These are phyloP conservation scores for Nicotiana rustica DNA, from an alignment of 305 asterid genomes.

Conservation along the genomic window DNA sequence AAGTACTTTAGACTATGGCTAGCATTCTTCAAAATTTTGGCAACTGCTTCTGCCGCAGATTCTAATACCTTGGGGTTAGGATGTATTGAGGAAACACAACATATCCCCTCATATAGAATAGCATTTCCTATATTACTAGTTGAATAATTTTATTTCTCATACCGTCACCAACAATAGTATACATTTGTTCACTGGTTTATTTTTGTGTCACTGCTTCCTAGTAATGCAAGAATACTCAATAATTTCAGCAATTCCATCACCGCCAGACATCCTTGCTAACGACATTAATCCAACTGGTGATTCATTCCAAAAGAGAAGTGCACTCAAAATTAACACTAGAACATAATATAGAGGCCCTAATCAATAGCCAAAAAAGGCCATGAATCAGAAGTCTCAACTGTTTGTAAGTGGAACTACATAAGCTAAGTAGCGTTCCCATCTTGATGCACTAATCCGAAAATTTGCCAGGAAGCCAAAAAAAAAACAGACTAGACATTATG, in stretches of 20 bases:
- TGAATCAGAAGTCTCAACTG: constrained; percentile 77
- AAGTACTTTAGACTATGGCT: no score
- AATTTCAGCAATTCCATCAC: constrained; percentile 64
- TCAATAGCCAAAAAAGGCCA: constrained; percentile 78
- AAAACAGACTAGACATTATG: constrained; percentile 81
- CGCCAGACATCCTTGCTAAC: constrained; percentile 93
- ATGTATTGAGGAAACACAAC: no score
- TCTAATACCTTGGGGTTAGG: no score
- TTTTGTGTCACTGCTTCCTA: no score
- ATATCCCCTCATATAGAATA: no score
- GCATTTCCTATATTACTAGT: no score
- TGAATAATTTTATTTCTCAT: no score
- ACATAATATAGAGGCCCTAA: constrained; percentile 91
- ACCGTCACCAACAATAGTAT: no score
- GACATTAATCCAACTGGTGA: constrained; percentile 89
- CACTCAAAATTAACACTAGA: constrained; percentile 23
- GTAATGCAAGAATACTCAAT: no score
- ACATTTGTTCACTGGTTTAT: no score
- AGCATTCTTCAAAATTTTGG: no score
- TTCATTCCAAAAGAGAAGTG: constrained; percentile 83
- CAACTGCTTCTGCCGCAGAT: no score
- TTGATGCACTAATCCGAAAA: constrained; percentile 89
- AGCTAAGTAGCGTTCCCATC: constrained; percentile 89
- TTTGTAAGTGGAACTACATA: constrained; percentile 28
- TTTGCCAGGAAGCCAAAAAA: constrained; percentile 86